Base-by-base conservation (phyloP, 73 alveolate species). In the Blepharisma stoltei region DNA sequence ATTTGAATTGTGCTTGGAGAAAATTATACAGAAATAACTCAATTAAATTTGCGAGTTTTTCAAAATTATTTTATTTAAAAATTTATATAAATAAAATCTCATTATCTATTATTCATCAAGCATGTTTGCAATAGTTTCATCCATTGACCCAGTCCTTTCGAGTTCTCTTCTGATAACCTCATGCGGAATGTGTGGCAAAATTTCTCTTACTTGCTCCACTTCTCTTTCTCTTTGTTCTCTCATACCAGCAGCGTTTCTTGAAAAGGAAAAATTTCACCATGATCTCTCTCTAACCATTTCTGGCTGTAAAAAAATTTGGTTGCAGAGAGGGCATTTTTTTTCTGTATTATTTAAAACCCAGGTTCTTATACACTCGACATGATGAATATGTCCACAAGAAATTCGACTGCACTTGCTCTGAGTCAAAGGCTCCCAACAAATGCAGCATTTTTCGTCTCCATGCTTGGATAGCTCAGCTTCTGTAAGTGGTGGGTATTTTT, bases 381-480 rank as follows among this genome's bases (percentile, higher is more conserved):
- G 73, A 20, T 14, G 11, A 25, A 60, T 25, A 60, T 60, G 73
- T 25, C 73, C 73, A 60, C 73, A 60, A 25, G 73, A 14, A 18
- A 60, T 60, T 60, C 23, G 14, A 60, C 73, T 14, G 73, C 73
- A 14, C 2, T 11, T 60, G 3, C 48, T 38, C 14, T 14, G 14
- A 9, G 38, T 18, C 14, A 60, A 38, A 8, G 46, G 23, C 18
- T 60, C 73, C 73, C 73, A 60, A 60, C 73, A 60, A 25, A 60
- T 38, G 23, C 73, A 60, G 23, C 73, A 60, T 60, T 60, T 60
- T 60, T 60, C 73, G 14, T 60, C 73, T 20, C 73, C 73, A 14
- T 14, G 46, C 14, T 60, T 38, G 11, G 37, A 14, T 14, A 60
- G 4, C 2, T 60, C 73, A 8, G 37, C 14, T 14, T n/a, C 37